Evolutionary conservation across 176 grass and related monocot genomes (phyloP), one percentile per base, ranked within the genome.

Genomic region (Cenchrus fungigraminus): DNA sequence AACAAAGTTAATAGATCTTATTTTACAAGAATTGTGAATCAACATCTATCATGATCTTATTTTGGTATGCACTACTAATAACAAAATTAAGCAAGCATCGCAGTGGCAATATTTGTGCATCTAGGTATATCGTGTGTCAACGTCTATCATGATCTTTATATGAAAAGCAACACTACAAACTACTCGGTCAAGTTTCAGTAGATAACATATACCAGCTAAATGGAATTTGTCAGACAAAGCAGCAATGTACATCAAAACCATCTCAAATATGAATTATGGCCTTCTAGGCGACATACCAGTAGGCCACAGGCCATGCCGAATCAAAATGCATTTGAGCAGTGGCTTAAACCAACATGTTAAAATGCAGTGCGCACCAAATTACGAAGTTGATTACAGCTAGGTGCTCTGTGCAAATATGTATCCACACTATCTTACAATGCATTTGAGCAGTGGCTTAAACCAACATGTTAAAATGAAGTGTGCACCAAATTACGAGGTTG

Each of bases 211-310:
- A 53, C 12, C 56, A 58, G 56, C 17, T 58, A 58, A 8, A 20
- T 20, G 16, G 20, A 14, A 20, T 12, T 20, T 66, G 6, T 1
- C 45, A 6, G 3, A 34, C 3, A 22, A 60, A 79, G 44, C 9
- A 79, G 74, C 6, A 58, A 59, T 42, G 59, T 12, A 65, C 25
- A 90, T 47, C 57, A 9, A 82, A 86, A 78, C 46, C 73, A 19
- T 28, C 16, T 29, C 3, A 15, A 19, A 71, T 28, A 71, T 58
- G 37, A 50, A 66, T 50, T 29, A 4, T 65, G 49, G 13, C 29
- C 50, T 32, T 32, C 6, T 58, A 43, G 9, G 55, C 65, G 51
- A 73, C 5, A 4, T 16, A 58, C 13, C 5, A 15, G 16, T 25
- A 11, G 68, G 16, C 6, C 20, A 70, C 14, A 28, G 15, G 9